phyloP scores from a whole-genome alignment of 495 filamentous ascomycete genomes.

The Trichoderma parareesei region DNA sequence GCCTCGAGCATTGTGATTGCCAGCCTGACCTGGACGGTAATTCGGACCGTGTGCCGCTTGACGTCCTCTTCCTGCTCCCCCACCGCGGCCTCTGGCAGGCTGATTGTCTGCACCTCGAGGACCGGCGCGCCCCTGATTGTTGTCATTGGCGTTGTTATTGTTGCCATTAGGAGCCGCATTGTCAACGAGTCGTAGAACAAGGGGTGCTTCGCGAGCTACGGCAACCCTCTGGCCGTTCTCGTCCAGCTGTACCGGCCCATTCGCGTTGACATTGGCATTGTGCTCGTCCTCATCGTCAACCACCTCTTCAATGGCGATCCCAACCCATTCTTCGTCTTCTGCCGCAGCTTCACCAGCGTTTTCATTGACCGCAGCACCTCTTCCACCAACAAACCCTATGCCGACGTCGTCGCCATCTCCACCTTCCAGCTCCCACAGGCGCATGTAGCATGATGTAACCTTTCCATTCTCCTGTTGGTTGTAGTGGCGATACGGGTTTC shows the following conservation, averaged over 20 bases:
- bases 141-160: constrained; percentile 8
- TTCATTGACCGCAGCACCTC: constrained; percentile 17
- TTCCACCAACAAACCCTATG: constrained; percentile 42
- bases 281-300: constrained; percentile 14
- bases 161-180: constrained; percentile 13
- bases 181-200: constrained; percentile 44
- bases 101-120: not conserved
- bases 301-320: constrained; percentile 15
- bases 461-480: constrained; percentile 46
- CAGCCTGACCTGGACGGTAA: not conserved
- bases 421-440: constrained; percentile 81
- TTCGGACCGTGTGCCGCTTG: constrained; percentile 10
- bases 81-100: not conserved
- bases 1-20: not conserved
- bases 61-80: constrained; percentile 6
- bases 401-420: constrained; percentile 65
- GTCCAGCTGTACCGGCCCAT: constrained; percentile 14
- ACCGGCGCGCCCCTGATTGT: constrained; percentile 12
- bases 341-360: not conserved
- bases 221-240: constrained; percentile 22
- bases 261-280: constrained; percentile 17
- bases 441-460: constrained; percentile 62
- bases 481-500: constrained; percentile 84
- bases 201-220: constrained; percentile 44
- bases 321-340: not conserved